Conservation (phyloP, 2,329 filamentous ascomycete genomes). For the Fusarium sp. region DNA sequence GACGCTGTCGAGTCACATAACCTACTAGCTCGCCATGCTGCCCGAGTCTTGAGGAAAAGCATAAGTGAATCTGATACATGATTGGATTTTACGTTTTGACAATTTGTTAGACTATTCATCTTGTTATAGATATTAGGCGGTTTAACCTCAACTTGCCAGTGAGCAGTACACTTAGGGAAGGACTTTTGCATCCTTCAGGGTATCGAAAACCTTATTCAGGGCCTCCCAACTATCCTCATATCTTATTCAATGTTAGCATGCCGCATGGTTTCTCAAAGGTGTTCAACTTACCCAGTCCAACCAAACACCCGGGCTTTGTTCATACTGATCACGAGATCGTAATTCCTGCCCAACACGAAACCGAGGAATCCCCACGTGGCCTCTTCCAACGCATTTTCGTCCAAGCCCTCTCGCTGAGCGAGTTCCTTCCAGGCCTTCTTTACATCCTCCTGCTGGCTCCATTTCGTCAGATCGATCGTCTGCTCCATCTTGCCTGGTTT, state of each 20-base stretch:
- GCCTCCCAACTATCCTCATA: slow-evolving; percentile 1
- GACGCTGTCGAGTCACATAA: neutral
- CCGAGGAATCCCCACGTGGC: slow-evolving; percentile 6
- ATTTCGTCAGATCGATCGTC: neutral
- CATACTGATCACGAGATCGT: slow-evolving; percentile 5
- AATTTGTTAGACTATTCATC: neutral
- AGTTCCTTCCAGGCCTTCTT: neutral
- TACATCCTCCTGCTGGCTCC: neutral
- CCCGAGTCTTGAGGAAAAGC: neutral
- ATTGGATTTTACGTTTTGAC: fast-evolving
- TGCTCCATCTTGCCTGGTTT: neutral
- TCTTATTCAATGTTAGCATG: neutral
- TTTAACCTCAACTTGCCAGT: neutral
- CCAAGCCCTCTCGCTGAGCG: neutral
- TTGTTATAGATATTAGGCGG: no score
- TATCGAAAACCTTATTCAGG: neutral
- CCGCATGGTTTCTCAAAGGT: fast-evolving
- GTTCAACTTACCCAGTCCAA: neutral
- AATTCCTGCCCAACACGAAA: slow-evolving; percentile 3
- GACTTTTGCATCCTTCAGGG: neutral
- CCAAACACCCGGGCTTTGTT: neutral
- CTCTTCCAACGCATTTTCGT: neutral
- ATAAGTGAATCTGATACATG: neutral
- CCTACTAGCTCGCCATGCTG: neutral
- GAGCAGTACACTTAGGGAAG: neutral